A percentile compares a stretch with the other conserved stretches of the same genome.
phyloP scores from a whole-genome alignment of 495 filamentous ascomycete species.

The Mycothermus thermophilus region DNA sequence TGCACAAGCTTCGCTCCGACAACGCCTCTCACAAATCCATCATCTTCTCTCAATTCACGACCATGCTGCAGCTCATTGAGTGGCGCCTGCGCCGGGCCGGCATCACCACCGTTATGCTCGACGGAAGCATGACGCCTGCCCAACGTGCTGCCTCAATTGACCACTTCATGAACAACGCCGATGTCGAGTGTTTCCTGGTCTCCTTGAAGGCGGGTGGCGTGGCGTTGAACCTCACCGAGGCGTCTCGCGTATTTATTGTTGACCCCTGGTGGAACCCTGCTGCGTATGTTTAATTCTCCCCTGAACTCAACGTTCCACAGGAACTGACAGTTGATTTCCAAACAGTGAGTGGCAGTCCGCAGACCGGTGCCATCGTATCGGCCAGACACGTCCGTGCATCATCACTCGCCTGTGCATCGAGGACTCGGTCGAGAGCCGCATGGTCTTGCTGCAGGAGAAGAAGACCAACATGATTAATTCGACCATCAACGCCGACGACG shows the following conservation, averaged over 20 bases:
- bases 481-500: slow-evolving; percentile 83
- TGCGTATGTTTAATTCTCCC: slow-evolving; percentile 28
- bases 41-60: slow-evolving; percentile 94
- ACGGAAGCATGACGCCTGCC: slow-evolving; percentile 86
- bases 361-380: slow-evolving; percentile 93
- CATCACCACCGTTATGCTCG: slow-evolving; percentile 94
- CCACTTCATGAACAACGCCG: slow-evolving; percentile 85
- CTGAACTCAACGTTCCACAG: background rate
- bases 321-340: background rate
- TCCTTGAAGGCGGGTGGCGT: slow-evolving; percentile 93
- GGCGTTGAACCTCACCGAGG: slow-evolving; percentile 87
- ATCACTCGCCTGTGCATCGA: slow-evolving; percentile 90
- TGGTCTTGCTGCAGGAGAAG: slow-evolving; percentile 92
- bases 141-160: slow-evolving; percentile 82
- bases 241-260: slow-evolving; percentile 84
- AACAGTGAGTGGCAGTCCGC: slow-evolving; percentile 80
- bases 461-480: slow-evolving; percentile 92
- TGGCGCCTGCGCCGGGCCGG: slow-evolving; percentile 91
- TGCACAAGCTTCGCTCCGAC: slow-evolving; percentile 74
- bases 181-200: slow-evolving; percentile 89
- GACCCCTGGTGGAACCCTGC: slow-evolving; percentile 99
- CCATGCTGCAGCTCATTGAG: slow-evolving; percentile 93
- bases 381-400: slow-evolving; percentile 83
- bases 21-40: slow-evolving; percentile 91
- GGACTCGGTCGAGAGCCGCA: slow-evolving; percentile 87